These are phyloP conservation scores for Scleromitrula shiraiana DNA, from an alignment of 2,329 filamentous ascomycete species.

Conservation along the genomic window DNA sequence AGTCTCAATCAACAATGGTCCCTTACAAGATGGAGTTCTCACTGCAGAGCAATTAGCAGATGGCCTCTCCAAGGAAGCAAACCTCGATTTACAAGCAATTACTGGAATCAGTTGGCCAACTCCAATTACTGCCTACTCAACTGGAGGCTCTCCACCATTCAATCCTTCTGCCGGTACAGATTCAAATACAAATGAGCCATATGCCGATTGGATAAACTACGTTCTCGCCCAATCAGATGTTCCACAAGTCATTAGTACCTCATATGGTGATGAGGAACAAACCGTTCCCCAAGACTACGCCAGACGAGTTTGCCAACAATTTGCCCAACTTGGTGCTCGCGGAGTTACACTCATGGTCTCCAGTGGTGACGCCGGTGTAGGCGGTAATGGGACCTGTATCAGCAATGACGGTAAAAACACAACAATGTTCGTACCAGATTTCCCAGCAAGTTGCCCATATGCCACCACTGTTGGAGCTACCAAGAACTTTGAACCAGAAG, in stretches of 20 bases:
- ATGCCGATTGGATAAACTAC: slow-evolving; percentile 45
- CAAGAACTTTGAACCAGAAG: slow-evolving; percentile 17
- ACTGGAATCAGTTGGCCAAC: slow-evolving; percentile 46
- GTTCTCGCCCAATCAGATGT: slow-evolving; percentile 39
- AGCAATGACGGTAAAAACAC: slow-evolving; percentile 49
- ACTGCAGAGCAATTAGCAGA: slow-evolving; percentile 10
- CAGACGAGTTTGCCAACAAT: slow-evolving; percentile 43
- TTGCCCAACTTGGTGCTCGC: slow-evolving; percentile 45
- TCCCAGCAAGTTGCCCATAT: slow-evolving; percentile 40
- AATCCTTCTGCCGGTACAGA: slow-evolving; percentile 33
- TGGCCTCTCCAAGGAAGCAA: slow-evolving; percentile 37
- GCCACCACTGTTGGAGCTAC: slow-evolving; percentile 20
- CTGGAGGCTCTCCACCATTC: slow-evolving; percentile 46
- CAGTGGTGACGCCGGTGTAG: slow-evolving; percentile 45
- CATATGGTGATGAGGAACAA: slow-evolving; percentile 52
- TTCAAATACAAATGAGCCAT: slow-evolving; percentile 44
- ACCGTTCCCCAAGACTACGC: slow-evolving; percentile 46
- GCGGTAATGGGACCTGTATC: slow-evolving; percentile 34
- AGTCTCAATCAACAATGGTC: slow-evolving; percentile 13
- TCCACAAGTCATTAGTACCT: slow-evolving; percentile 49
- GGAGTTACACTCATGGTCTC: slow-evolving; percentile 46
- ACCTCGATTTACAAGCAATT: slow-evolving; percentile 49
- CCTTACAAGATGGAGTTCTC: slow-evolving; percentile 13
- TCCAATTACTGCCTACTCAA: slow-evolving; percentile 45
- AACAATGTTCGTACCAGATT: slow-evolving; percentile 44